Evolutionary conservation across 2,329 filamentous ascomycete genomes (phyloP).

Genomic region (Sporothrix sp.): DNA sequence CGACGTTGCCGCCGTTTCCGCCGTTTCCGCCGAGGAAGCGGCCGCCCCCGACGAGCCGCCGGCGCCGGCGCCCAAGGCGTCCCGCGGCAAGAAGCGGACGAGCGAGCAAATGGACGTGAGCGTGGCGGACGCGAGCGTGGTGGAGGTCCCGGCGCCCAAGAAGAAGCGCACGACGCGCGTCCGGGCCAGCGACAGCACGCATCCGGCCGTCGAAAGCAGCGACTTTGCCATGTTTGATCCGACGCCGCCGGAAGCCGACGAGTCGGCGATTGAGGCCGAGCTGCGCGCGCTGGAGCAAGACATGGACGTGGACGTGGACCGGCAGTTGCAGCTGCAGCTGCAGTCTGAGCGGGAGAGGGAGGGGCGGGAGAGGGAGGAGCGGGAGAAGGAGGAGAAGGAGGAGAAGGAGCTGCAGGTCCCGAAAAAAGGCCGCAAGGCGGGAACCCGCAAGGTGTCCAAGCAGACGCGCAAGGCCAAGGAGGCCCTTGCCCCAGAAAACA

Average conservation of each 20-base stretch:
- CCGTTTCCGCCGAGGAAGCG: constrained; percentile 15
- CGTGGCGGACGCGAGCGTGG: constrained; percentile 32
- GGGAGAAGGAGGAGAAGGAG: background rate
- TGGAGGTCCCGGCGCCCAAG: constrained; percentile 46
- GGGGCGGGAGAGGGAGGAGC: too few species aligned
- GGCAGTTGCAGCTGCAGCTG: constrained; percentile 22
- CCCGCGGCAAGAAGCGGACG: constrained; percentile 51
- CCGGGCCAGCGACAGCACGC: constrained; percentile 34
- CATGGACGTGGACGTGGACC: constrained; percentile 28
- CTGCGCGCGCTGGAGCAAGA: constrained; percentile 39
- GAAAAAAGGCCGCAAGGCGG: constrained; percentile 46
- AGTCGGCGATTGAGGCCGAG: constrained; percentile 42
- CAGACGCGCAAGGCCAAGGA: constrained; percentile 39
- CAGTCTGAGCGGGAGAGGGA: too few species aligned
- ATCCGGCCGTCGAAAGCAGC: constrained; percentile 13
- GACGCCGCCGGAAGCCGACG: constrained; percentile 33
- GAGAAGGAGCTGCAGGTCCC: constrained; percentile 33
- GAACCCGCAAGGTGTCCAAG: constrained; percentile 42
- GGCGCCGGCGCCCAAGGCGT: too few species aligned
- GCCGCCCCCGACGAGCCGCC: constrained; percentile 24
- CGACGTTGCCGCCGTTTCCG: constrained; percentile 21
- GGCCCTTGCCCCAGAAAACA: constrained; percentile 13
- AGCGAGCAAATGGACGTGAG: constrained; percentile 52
- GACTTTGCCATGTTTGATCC: constrained; percentile 47
- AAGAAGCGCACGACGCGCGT: constrained; percentile 48